Percentiles rank a stretch among this genome's conserved stretches.
These are phyloP conservation scores for Trypanosoma scelopori DNA, from an alignment of 208 protist genomes.

Conservation along the genomic window DNA sequence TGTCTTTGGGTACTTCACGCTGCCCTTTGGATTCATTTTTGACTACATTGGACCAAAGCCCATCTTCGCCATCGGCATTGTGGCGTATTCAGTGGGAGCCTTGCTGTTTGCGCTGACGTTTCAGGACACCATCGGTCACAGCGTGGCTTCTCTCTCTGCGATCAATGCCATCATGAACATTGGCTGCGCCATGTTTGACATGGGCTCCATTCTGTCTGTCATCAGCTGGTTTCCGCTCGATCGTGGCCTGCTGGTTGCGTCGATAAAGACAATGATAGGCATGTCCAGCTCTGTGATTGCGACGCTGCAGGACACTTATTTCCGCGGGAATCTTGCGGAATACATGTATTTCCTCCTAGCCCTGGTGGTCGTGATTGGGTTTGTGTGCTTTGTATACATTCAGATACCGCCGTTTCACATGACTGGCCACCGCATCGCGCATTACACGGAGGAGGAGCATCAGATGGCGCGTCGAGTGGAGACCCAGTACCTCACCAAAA, in stretches of 20 bases:
- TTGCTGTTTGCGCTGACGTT: conserved; percentile 41
- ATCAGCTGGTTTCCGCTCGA: conserved; percentile 54
- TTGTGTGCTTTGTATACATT: conserved; percentile 30
- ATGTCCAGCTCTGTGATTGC: conserved; percentile 40
- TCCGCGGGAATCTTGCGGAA: conserved; percentile 25
- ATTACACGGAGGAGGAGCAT: conserved; percentile 39
- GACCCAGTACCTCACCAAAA: conserved; percentile 35
- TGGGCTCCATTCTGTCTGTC: conserved; percentile 47
- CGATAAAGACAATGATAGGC: conserved; percentile 48
- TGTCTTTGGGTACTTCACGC: conserved; percentile 49
- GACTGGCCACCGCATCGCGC: conserved; percentile 33
- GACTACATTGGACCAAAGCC: conserved; percentile 58
- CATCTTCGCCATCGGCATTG: conserved; percentile 39
- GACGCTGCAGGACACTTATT: conserved; percentile 42
- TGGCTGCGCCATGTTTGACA: conserved; percentile 49
- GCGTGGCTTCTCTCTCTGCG: conserved; percentile 36
- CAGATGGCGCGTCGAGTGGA: conserved; percentile 26
- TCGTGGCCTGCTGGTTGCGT: conserved; percentile 41
- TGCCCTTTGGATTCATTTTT: conserved; percentile 57
- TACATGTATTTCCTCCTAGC: conserved; percentile 55
- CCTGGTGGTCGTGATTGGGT: conserved; percentile 32
- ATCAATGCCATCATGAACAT: conserved; percentile 55
- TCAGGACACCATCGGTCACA: conserved; percentile 35
- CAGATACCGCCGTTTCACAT: conserved; percentile 49
- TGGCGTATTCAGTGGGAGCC: conserved; percentile 37